These are phyloP conservation scores for Kodamaea leandrae DNA, from an alignment of 805 yeast species.

Conservation along the genomic window DNA sequence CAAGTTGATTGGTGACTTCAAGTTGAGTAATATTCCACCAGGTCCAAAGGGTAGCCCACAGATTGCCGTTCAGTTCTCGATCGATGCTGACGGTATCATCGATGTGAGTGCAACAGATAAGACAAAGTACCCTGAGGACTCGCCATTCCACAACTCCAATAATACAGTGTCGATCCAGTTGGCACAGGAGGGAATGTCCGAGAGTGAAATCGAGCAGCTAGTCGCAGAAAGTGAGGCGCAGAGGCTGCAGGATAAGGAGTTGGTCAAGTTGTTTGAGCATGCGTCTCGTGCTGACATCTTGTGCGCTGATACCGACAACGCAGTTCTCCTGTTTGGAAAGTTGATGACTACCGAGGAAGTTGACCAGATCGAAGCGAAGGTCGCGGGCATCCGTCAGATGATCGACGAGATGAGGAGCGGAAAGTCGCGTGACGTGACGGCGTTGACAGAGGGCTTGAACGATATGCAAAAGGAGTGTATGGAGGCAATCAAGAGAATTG, in stretches of 20 bases:
- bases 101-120: slow-evolving; percentile 58
- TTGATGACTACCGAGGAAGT: slow-evolving; percentile 51
- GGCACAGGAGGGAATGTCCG: slow-evolving; percentile 53
- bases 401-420: slow-evolving; percentile 35
- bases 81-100: slow-evolving; percentile 77
- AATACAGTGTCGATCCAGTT: slow-evolving; percentile 47
- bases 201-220: slow-evolving; percentile 61
- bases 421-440: slow-evolving; percentile 30
- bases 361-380: slow-evolving; percentile 17
- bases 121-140: slow-evolving; percentile 38
- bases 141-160: slow-evolving; percentile 41
- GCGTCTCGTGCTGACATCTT: slow-evolving; percentile 77
- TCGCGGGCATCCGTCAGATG: slow-evolving; percentile 24
- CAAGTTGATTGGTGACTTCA: slow-evolving; percentile 72
- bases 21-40: slow-evolving; percentile 67
- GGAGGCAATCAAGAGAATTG: slow-evolving; percentile 40
- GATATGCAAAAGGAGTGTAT: slow-evolving; percentile 37
- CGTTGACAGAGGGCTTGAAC: slow-evolving; percentile 35
- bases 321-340: slow-evolving; percentile 66
- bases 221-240: slow-evolving; percentile 64
- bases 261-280: slow-evolving; percentile 62
- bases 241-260: slow-evolving; percentile 57
- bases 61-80: slow-evolving; percentile 70
- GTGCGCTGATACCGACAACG: slow-evolving; percentile 84
- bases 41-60: slow-evolving; percentile 81